Percentiles rank a stretch among this genome's conserved stretches.
Evolutionary conservation across 768 basidiomycete species (phyloP).

Genomic region (Leccinum obscurum): DNA sequence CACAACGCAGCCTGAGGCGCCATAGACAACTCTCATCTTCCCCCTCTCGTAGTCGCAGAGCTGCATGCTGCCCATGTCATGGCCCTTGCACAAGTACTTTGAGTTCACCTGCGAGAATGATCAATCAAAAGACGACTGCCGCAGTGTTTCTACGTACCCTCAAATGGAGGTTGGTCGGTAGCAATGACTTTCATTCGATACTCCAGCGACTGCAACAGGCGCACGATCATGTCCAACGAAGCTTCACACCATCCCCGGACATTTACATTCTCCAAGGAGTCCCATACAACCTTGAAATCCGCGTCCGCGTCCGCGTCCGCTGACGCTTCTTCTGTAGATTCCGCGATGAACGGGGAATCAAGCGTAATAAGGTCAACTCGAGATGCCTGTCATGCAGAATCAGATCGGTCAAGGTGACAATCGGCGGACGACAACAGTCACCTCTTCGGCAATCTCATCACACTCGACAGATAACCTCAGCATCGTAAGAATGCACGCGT

Average conservation of each 20-base stretch:
- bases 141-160: conserved; percentile 42
- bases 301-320: conserved; percentile 20
- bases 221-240: conserved; percentile 53
- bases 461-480: conserved; percentile 62
- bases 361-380: conserved; percentile 67
- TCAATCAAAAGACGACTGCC: background rate
- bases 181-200: conserved; percentile 50
- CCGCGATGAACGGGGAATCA: conserved; percentile 67
- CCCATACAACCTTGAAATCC: conserved; percentile 64
- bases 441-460: conserved; percentile 49
- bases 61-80: conserved; percentile 29
- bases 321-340: conserved; percentile 33
- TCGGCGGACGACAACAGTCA: conserved; percentile 42
- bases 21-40: conserved; percentile 75
- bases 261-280: conserved; percentile 43
- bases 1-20: conserved; percentile 64
- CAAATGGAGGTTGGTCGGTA: conserved; percentile 56
- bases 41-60: conserved; percentile 57
- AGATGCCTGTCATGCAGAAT: conserved; percentile 31
- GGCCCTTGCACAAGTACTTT: conserved; percentile 52
- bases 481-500: conserved; percentile 72
- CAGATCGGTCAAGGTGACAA: conserved; percentile 30
- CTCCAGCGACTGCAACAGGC: conserved; percentile 51
- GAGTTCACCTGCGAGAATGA: conserved; percentile 52
- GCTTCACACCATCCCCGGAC: conserved; percentile 70